phyloP scores from a whole-genome alignment of 139 green algal species.

The Ettlia oleoabundans region DNA sequence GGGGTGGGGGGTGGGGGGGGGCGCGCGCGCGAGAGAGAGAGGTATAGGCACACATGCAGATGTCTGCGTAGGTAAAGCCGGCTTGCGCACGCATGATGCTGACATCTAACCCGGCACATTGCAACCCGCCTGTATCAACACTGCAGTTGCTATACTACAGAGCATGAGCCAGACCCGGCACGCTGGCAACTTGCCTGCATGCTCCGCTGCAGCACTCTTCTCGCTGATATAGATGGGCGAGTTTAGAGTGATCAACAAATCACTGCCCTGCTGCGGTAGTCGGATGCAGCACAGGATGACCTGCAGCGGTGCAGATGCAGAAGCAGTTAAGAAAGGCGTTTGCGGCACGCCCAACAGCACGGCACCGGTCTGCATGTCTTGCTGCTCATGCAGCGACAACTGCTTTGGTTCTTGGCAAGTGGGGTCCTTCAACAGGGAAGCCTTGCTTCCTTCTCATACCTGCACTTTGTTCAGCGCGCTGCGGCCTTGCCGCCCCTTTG shows the following conservation, averaged over 20 bases:
- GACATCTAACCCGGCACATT: too few species aligned
- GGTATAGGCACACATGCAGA: too few species aligned
- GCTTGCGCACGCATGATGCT: too few species aligned
- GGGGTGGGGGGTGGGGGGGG: too few species aligned
- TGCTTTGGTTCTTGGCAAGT: neutral
- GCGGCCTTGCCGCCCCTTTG: conserved; percentile 34
- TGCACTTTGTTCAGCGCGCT: conserved; percentile 42
- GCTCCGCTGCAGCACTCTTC: conserved; percentile 53
- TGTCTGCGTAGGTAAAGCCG: too few species aligned
- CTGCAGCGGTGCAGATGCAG: neutral
- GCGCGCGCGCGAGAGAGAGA: too few species aligned
- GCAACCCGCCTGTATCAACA: too few species aligned
- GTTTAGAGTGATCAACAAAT: conserved; percentile 70
- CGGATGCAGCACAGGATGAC: conserved; percentile 27
- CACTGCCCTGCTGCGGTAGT: conserved; percentile 33
- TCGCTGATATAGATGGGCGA: conserved; percentile 59
- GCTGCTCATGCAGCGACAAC: neutral
- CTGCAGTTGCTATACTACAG: too few species aligned
- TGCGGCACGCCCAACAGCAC: neutral
- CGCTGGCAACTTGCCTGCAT: conserved; percentile 39
- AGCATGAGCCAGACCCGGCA: neutral
- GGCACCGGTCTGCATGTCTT: neutral
- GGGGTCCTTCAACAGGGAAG: neutral
- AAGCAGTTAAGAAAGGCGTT: neutral
- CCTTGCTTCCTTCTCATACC: neutral